Conservation (phyloP, 768 basidiomycete genomes). For the Lactarius sanguifluus region DNA sequence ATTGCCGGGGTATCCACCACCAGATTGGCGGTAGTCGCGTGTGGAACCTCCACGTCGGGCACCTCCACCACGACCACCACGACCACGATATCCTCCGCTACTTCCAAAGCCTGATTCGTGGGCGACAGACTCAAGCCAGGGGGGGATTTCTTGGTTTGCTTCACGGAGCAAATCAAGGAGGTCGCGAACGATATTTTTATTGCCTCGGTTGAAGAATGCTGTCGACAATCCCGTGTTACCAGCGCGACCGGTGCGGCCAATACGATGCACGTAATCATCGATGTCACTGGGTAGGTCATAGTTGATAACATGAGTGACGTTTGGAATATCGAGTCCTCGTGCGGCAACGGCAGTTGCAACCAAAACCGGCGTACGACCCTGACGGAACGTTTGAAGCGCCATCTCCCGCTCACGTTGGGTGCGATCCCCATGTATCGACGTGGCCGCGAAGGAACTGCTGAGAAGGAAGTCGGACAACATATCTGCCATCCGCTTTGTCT, state of each 20-base stretch:
- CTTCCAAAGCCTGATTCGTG: slow-evolving; percentile 76
- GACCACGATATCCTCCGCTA: slow-evolving; percentile 47
- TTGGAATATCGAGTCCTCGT: slow-evolving; percentile 98
- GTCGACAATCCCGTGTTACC: slow-evolving; percentile 96
- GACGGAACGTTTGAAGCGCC: slow-evolving; percentile 93
- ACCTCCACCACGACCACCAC: slow-evolving; percentile 52
- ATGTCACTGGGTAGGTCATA: slow-evolving; percentile 98
- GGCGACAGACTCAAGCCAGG: slow-evolving; percentile 85
- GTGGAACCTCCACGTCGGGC: slow-evolving; percentile 60
- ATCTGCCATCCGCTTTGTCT: slow-evolving; percentile 99
- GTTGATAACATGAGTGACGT: slow-evolving; percentile 98
- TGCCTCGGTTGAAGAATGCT: slow-evolving; percentile 93
- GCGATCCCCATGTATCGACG: slow-evolving; percentile 97
- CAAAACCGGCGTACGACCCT: slow-evolving; percentile 91
- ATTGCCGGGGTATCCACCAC: slow-evolving; percentile 33
- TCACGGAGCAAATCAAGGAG: slow-evolving; percentile 91
- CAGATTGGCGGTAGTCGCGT: slow-evolving; percentile 44
- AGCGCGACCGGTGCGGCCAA: slow-evolving; percentile 97
- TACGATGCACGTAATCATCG: slow-evolving; percentile 98
- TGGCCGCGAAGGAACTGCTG: slow-evolving; percentile 78
- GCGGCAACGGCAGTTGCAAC: slow-evolving; percentile 99
- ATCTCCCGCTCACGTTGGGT: slow-evolving; percentile 96
- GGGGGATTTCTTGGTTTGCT: slow-evolving; percentile 93
- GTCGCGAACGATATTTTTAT: slow-evolving; percentile 89
- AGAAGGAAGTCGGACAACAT: slow-evolving; percentile 96